These are phyloP conservation scores for Corchorus capsularis DNA, from an alignment of 345 rosid species.

Conservation along the genomic window DNA sequence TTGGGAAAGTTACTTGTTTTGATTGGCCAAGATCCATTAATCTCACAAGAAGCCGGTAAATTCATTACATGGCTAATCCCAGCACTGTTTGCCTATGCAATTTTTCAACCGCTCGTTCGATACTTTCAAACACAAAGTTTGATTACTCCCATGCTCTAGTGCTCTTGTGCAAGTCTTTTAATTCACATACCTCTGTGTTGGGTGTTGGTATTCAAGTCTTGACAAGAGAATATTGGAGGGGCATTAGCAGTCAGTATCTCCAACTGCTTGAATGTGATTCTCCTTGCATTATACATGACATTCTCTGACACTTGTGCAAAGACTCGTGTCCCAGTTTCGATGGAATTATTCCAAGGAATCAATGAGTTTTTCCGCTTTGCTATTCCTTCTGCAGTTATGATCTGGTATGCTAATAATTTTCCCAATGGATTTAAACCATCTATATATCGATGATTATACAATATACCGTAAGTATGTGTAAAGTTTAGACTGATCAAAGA, in stretches of 20 bases:
- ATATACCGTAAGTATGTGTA: too few relatives aligned
- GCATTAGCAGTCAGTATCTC: constrained; percentile 35
- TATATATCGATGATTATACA: too few relatives aligned
- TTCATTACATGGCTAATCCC: constrained; percentile 21
- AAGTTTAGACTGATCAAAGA: too few relatives aligned
- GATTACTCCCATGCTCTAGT: constrained; percentile 37
- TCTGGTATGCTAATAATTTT: constrained; percentile 32
- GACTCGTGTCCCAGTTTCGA: constrained; percentile 32
- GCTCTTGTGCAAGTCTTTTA: constrained; percentile 30
- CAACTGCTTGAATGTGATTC: constrained; percentile 32
- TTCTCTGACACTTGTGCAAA: constrained; percentile 39
- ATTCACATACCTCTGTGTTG: constrained; percentile 45
- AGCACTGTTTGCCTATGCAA: constrained; percentile 22
- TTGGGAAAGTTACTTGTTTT: constrained; percentile 39
- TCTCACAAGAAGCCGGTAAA: constrained; percentile 36
- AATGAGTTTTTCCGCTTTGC: constrained; percentile 41
- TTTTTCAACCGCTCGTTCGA: constrained; percentile 36
- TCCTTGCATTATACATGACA: constrained; percentile 35
- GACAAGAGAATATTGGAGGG: constrained; percentile 32
- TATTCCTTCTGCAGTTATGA: constrained; percentile 43
- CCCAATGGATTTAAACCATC: too few relatives aligned
- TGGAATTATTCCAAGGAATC: constrained; percentile 36
- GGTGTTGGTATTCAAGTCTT: constrained; percentile 38
- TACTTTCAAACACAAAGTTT: constrained; percentile 44
- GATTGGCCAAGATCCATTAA: constrained; percentile 42